Evolutionary conservation across 1,139 yeast species (phyloP), one percentile per base, ranked within the genome.

Genomic region (Hemisphaericaspora lyxosophila): DNA sequence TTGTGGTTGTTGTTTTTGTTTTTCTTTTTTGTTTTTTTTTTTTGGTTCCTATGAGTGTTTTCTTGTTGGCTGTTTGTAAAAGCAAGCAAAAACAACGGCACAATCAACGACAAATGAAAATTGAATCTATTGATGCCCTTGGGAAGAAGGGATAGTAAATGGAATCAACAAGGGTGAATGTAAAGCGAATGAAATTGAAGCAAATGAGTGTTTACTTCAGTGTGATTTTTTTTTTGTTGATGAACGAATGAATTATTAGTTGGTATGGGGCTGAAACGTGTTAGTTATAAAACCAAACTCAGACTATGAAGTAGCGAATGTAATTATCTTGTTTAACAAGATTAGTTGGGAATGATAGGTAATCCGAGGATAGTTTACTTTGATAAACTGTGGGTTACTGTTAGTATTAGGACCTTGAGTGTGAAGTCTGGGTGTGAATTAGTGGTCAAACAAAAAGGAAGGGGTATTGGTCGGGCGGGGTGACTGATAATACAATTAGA

Each of bases 341-440:
- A 26, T 13, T 26, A 26, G 30, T 26, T 26, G 30, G 30, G n/a
- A 26, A 16, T n/a, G n/a, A n/a, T 26, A 16, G 7, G 8, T 18
- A 26, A 16, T 26, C 4, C 16, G 20, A 15, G 20, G 11, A 26
- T 26, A 15, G 30, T 26, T 16, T 26, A 7, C 14, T 25, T 14
- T 6, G 23, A 19, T 7, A 19, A 19, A 6, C 8, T 19, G 6
- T 19, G 23, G 23, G 6, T 19, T 19, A 6, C 23, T 19, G 6
- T 19, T 19, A 19, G 23, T 19, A 7, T 19, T 19, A 7, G 23
- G 8, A 19, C 6, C 6, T 19, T 19, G 8, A 19, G 8, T 19
- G 23, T 6, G 6, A 8, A 6, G 8, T 19, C 8, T 19, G 8
- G 23, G 23, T 19, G 8, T 19, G 23, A 7, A 19, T 19, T 19